These are phyloP conservation scores for Buddleja alternifolia DNA, from an alignment of 257 asterid genomes.

Conservation along the genomic window DNA sequence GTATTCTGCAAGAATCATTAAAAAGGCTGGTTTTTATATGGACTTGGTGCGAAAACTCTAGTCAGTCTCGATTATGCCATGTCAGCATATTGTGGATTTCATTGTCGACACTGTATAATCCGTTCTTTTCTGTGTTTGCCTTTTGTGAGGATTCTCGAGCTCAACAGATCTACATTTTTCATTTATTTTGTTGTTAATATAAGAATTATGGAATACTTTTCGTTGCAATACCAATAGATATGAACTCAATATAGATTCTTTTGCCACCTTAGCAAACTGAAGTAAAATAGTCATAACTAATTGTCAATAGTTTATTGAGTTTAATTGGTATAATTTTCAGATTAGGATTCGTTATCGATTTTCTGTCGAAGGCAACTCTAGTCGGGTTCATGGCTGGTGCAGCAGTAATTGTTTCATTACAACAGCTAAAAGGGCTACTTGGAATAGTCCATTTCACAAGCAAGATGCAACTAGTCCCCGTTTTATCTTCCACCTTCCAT, in stretches of 20 bases:
- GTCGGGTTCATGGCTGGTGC: conserved; percentile 77
- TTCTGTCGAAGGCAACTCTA: conserved; percentile 71
- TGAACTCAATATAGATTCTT: conserved; percentile 14
- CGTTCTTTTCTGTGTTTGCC: too few relatives aligned
- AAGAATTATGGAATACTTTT: neutral
- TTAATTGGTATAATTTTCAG: conserved; percentile 42
- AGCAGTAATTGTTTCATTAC: conserved; percentile 63
- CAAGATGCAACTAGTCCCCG: conserved; percentile 71
- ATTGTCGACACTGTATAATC: too few relatives aligned
- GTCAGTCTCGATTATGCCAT: too few relatives aligned
- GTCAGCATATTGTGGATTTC: too few relatives aligned
- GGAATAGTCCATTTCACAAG: conserved; percentile 66
- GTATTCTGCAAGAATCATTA: too few relatives aligned
- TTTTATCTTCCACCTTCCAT: conserved; percentile 53
- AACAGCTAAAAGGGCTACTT: conserved; percentile 64
- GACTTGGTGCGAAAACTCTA: too few relatives aligned
- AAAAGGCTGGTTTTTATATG: too few relatives aligned
- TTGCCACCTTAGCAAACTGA: neutral
- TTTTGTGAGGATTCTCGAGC: too few relatives aligned
- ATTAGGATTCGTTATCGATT: conserved; percentile 77
- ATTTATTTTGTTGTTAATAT: neutral
- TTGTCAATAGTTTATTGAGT: conserved; percentile 5
- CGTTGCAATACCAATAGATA: too few relatives aligned
- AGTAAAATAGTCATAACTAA: neutral
- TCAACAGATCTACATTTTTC: neutral